Evolutionary conservation across 176 grass and related monocot genomes (phyloP).

Genomic region (Aegilops umbellulata): DNA sequence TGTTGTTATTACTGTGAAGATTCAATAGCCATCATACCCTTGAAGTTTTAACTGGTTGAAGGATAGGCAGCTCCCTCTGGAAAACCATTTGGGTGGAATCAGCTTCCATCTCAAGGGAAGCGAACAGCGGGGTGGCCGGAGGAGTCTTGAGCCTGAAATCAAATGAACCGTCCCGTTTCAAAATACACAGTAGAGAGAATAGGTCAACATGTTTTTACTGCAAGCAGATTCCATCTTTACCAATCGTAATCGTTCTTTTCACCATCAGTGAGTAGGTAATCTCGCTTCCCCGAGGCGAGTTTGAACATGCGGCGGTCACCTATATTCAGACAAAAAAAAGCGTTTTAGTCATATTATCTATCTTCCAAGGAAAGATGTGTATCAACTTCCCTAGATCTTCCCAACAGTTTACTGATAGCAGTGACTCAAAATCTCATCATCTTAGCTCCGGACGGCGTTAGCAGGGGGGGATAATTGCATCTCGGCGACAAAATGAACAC

Average conservation of each 20-base stretch:
- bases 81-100: constrained; percentile 40
- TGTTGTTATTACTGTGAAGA: not conserved
- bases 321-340: constrained; percentile 7
- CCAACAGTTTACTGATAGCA: not conserved
- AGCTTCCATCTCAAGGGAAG: constrained; percentile 71
- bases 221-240: constrained; percentile 1
- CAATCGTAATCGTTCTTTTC: constrained; percentile 67
- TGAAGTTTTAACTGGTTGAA: constrained; percentile 52
- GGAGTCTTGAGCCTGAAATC: constrained; percentile 70
- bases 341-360: constrained; percentile 12
- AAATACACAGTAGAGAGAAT: not conserved
- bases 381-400: not conserved
- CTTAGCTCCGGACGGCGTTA: not conserved
- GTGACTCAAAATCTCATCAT: not conserved
- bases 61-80: constrained; percentile 62
- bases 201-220: not conserved
- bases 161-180: not conserved
- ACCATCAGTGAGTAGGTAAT: constrained; percentile 36
- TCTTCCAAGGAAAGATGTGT: not conserved
- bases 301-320: constrained; percentile 44
- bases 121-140: constrained; percentile 65
- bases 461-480: not conserved
- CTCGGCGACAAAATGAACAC: not conserved
- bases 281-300: constrained; percentile 45
- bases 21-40: constrained; percentile 32